Percentiles rank a stretch among this genome's conserved stretches.
Conservation (phyloP, 2,329 filamentous ascomycete genomes). For the Claviceps capensis region DNA sequence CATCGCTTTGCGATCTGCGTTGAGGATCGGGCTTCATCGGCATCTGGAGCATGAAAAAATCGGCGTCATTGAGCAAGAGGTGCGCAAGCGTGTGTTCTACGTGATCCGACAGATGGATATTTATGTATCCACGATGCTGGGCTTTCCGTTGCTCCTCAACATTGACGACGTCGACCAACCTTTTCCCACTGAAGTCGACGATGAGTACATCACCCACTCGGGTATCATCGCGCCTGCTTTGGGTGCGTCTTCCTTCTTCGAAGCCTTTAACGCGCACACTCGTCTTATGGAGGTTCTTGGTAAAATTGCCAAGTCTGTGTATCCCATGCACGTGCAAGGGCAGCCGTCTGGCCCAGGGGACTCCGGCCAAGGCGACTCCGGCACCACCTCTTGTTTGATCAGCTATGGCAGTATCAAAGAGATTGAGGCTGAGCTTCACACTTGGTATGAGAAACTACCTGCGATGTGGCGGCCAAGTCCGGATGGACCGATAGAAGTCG, state of each 20-base stretch:
- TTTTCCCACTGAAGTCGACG: slow-evolving; percentile 50
- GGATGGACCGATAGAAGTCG: slow-evolving; percentile 59
- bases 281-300: slow-evolving; percentile 48
- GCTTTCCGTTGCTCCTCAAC: slow-evolving; percentile 49
- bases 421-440: slow-evolving; percentile 48
- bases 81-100: slow-evolving; percentile 51
- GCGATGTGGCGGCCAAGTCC: slow-evolving; percentile 65
- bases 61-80: slow-evolving; percentile 48
- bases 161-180: slow-evolving; percentile 55
- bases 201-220: slow-evolving; percentile 50
- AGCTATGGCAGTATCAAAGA: slow-evolving; percentile 50
- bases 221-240: slow-evolving; percentile 41
- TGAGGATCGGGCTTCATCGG: slow-evolving; percentile 67
- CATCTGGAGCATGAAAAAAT: slow-evolving; percentile 51
- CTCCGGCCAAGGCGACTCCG: slow-evolving; percentile 26
- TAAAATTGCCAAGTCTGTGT: slow-evolving; percentile 52
- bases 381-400: slow-evolving; percentile 43
- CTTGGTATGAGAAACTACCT: slow-evolving; percentile 56
- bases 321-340: slow-evolving; percentile 45
- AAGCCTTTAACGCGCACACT: slow-evolving; percentile 54
- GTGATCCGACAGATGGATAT: slow-evolving; percentile 58
- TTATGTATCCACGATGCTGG: slow-evolving; percentile 53
- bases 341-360: slow-evolving; percentile 29
- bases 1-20: slow-evolving; percentile 60
- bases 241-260: slow-evolving; percentile 44